Conservation (phyloP, 108 stramenopile genomes). For the Fragilaria crotonensis region DNA sequence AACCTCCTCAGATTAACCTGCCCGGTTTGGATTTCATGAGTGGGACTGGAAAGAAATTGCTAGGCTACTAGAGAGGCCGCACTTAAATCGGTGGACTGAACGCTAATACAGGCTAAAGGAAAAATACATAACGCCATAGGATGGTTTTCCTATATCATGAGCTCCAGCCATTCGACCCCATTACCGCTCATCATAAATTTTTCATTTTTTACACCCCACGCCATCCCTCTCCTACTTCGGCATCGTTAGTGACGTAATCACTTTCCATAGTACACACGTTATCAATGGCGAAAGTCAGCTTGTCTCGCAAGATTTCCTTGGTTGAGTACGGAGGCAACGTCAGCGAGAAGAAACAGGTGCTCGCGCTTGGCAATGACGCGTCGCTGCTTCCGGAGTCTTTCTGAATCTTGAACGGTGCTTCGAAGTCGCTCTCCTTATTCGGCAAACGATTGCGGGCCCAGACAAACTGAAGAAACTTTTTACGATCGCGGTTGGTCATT, state of each 20-base stretch:
- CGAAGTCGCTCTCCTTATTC: slow-evolving; percentile 77
- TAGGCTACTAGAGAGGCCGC: slow-evolving; percentile 66
- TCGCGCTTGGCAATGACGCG: slow-evolving; percentile 85
- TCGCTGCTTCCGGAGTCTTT: slow-evolving; percentile 57
- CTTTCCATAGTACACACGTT: slow-evolving; percentile 97
- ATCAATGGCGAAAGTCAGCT: slow-evolving; percentile 91
- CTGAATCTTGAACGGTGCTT: slow-evolving; percentile 89
- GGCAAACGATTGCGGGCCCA: slow-evolving; percentile 95
- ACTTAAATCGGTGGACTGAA: no score
- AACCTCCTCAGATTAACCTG: slow-evolving; percentile 54
- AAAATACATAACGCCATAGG: no score
- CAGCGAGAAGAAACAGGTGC: slow-evolving; percentile 97
- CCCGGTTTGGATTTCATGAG: slow-evolving; percentile 71
- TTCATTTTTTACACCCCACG: slow-evolving; percentile 33
- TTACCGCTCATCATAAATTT: no score
- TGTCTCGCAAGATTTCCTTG: slow-evolving; percentile 69
- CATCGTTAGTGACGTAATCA: slow-evolving; percentile 89
- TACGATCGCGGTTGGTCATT: slow-evolving; percentile 79
- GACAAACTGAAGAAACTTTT: slow-evolving; percentile 92
- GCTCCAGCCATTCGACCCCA: no score
- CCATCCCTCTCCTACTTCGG: slow-evolving; percentile 82
- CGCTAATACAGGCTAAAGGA: no score
- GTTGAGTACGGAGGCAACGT: slow-evolving; percentile 83
- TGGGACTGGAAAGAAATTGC: slow-evolving; percentile 50
- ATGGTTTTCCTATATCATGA: no score